Evolutionary conservation across 768 basidiomycete species (phyloP).

Genomic region (Auriculariales sp.): DNA sequence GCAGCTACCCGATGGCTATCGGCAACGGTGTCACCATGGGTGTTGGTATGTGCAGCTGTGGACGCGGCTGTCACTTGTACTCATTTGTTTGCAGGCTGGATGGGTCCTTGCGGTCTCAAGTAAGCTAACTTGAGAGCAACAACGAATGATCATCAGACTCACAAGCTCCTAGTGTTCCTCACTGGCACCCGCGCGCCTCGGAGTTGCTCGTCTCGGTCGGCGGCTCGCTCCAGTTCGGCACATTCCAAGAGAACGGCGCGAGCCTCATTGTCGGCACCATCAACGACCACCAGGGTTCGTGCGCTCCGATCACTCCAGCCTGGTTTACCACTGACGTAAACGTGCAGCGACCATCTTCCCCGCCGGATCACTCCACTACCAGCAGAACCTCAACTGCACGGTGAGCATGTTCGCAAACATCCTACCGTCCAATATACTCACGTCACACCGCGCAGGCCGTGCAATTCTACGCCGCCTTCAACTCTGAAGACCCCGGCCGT

Average conservation of each 20-base stretch:
- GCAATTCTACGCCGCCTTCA: constrained; percentile 16
- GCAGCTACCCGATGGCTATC: not conserved
- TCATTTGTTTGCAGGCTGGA: not conserved
- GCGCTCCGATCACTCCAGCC: too few species aligned
- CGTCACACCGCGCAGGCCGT: too few species aligned
- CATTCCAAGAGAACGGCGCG: not conserved
- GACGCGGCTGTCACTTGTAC: not conserved
- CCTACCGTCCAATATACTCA: not conserved
- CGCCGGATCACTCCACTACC: constrained; percentile 16
- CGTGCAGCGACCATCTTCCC: constrained; percentile 13
- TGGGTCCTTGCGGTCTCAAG: not conserved
- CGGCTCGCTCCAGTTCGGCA: not conserved
- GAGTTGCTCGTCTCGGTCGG: not conserved
- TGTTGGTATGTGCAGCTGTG: not conserved
- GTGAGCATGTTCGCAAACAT: not conserved
- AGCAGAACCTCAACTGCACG: constrained; percentile 14
- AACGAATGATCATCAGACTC: too few species aligned
- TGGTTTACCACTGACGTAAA: too few species aligned
- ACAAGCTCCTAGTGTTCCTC: not conserved
- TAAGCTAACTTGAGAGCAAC: too few species aligned
- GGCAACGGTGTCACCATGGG: not conserved
- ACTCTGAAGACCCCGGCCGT: constrained; percentile 15
- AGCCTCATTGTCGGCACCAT: not conserved
- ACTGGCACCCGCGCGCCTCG: not conserved
- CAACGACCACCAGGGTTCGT: not conserved